Evolutionary conservation across 164 flowering plant species (phyloP).

Genomic region (Vitis vinifera): DNA sequence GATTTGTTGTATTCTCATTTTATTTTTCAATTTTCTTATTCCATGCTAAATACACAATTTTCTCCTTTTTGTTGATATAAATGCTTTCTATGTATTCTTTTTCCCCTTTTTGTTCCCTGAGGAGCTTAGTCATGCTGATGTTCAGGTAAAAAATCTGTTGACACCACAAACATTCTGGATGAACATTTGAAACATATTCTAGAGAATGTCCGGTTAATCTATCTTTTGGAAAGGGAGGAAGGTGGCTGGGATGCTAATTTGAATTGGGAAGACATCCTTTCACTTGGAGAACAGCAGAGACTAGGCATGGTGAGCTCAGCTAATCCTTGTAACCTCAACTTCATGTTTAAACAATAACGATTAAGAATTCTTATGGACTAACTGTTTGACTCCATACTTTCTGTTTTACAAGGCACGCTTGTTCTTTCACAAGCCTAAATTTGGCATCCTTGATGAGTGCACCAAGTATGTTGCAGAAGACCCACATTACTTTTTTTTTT

Average conservation of each 20-base stretch:
- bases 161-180: slow-evolving; percentile 42
- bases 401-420: slow-evolving; percentile 71
- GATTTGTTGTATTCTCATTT: no score
- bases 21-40: no score
- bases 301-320: slow-evolving; percentile 86
- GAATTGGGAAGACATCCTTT: slow-evolving; percentile 94
- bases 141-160: slow-evolving; percentile 41
- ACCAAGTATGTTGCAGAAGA: slow-evolving; percentile 69
- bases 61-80: background rate
- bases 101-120: slow-evolving; percentile 5
- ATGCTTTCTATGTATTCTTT: background rate
- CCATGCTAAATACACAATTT: no score
- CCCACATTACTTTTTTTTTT: background rate
- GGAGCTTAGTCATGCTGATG: background rate
- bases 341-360: background rate
- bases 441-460: slow-evolving; percentile 97
- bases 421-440: slow-evolving; percentile 91
- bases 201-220: slow-evolving; percentile 74
- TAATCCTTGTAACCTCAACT: background rate
- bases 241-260: slow-evolving; percentile 77
- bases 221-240: slow-evolving; percentile 85
- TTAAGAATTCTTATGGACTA: background rate
- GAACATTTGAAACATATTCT: slow-evolving; percentile 60
- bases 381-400: slow-evolving; percentile 8
- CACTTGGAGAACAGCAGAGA: slow-evolving; percentile 98